Base-by-base conservation (phyloP, 2,329 filamentous ascomycete species). In the Tolypocladium ovalisporum region DNA sequence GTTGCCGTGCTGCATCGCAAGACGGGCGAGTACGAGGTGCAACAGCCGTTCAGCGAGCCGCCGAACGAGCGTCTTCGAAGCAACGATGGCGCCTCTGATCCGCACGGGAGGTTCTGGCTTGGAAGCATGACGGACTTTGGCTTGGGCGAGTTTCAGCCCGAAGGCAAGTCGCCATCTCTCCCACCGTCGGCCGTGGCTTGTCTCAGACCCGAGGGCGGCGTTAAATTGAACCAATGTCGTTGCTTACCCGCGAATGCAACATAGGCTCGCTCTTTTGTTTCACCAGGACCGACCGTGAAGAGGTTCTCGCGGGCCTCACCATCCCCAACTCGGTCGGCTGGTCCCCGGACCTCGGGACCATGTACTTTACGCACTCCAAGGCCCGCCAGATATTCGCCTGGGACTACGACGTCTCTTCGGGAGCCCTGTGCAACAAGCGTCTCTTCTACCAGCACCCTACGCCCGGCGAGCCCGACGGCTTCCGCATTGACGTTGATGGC, bases 261-360 rank as follows among this genome's bases (percentile, higher is more conserved):
- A 35, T 73, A 87, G 91, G 90, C 54, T 79, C 85, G 15, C 77
- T 96, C 22, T 88, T 88, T 73, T 80, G 87, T 58, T 86, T 96
- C 65, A 80, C 87, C 67, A 76, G 79, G 17, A 79, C 85, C 66
- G 74, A 83, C 54, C 77, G 76, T 34, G 76, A 86, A 61, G 79
- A 80, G 40, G 76, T 88, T 62, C 77, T 87, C 58, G 75, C 80
- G 56, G 76, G 77, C 54, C 80, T 95, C 64, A 87, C 80, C 37
- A 95, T 96, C 63, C 91, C 92, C 57, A 96, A 96, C 73, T 87
- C 88, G 54, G 84, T 92, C 54, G 87, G 87, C 62, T 96, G 89
- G 88, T 91, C 88, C 47, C 77, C 79, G 15, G 83, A 88, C 67
- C 77, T 83, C 65, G 83, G 82, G 68, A 90, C 80, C 57, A 85